Evolutionary conservation across 108 stramenopile species (phyloP), one percentile per base, ranked within the genome.

Genomic region (Schizochytrium sp.): DNA sequence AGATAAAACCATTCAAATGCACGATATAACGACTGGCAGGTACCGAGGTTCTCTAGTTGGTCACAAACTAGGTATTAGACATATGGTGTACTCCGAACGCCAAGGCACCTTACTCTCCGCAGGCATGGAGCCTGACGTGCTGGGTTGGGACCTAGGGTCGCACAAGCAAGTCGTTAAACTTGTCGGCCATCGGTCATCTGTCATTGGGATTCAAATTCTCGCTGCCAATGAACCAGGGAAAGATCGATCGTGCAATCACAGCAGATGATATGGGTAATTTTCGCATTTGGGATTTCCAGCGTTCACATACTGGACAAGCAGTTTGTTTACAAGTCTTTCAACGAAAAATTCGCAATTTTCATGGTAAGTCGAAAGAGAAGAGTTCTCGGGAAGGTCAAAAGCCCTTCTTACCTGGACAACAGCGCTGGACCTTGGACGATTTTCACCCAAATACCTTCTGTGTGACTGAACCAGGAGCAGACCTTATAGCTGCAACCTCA

Each of bases 251-350:
- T 0, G 50, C 50, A 17, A 53, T 83, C 49, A 83, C 73, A 8
- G 73, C 49, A 8, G 73, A 83, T 38, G 12, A 47, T 28, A 53
- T 53, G 46, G 73, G 73, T 0, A 83, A 83, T 50, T 83, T 83
- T 19, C 46, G 73, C 49, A 83, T 83, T 19, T 83, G 73, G 73
- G 73, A 83, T 50, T 83, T 83, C 53, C 73, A 83, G 19, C 46
- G 73, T n/a, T 83, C 73, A 38, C 73, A 83, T 19, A 83, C 73
- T 50, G 73, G 73, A 28, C 46, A 7, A 8, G 73, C 73, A n/a
- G 73, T 83, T 50, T 83, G 73, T 19, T 50, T 83, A 38, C 73
- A 83, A 50, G 73, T 83, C 19, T 83, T 83, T 50, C 73, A 83
- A 50, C 46, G 73, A 17, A 83, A 83, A 83, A 53, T 83, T 4